Evolutionary conservation across 305 asterid genomes (phyloP), one percentile per base, ranked within the genome.

Genomic region (Fraxinus floribunda): DNA sequence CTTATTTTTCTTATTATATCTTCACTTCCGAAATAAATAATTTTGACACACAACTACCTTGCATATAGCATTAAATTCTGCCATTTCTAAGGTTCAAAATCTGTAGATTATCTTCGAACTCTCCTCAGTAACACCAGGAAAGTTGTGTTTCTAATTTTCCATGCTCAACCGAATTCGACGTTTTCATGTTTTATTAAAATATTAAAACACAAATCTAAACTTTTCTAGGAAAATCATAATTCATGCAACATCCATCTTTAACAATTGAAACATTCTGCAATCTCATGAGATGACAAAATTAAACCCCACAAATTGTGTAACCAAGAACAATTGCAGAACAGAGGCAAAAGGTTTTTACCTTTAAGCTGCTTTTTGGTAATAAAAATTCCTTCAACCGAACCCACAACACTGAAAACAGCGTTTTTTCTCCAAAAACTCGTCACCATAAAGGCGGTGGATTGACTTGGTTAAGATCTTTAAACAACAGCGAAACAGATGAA

Each of bases 381-480:
- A 77, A 78, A 52, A 83, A 55, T 64, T 62, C 76, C 16, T 3
- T 49, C 39, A 44, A 80, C 74, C 5, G 20, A 68, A 57, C 84
- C 55, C 44, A 18, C 41, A 64, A 76, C 32, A 10, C 18, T 11
- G n/a, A 29, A 41, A 32, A 41, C 74, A 79, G 70, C 60, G 38
- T 30, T 52, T 10, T 80, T 49, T 77, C 76, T 60, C 57, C 73
- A 75, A 79, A 20, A 79, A 39, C 55, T 7, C 26, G 30, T 24
- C 80, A 68, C 64, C 78, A 78, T 77, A 64, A 80, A 76, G 83
- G 39, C 32, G 46, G 84, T 10, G 83, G 81, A 3, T 80, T 46
- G 80, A 82, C 75, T 73, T 26, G 49, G 55, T 15, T 26, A 35
- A 29, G 75, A 76, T 79, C 68, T 76, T 77, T 80, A 77, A 78